phyloP scores from a whole-genome alignment of 2,329 filamentous ascomycete species.

The Fusarium nelsonii region DNA sequence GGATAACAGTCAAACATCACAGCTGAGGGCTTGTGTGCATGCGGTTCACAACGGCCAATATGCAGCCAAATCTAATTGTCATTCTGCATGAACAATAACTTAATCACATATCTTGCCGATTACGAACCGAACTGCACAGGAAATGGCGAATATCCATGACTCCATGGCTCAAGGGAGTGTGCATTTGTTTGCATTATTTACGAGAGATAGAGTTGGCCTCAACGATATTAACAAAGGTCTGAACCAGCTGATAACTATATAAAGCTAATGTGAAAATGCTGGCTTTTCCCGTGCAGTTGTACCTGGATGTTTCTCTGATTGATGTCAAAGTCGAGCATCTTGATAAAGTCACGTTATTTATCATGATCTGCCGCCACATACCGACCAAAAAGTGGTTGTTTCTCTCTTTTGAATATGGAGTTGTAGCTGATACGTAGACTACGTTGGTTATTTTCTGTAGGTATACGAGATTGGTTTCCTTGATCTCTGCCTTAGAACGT shows the following conservation, averaged over 20 bases:
- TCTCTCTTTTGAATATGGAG: too few relatives aligned
- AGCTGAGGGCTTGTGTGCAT: background rate
- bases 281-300: background rate
- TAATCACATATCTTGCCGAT: conserved; percentile 7
- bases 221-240: background rate
- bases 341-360: background rate
- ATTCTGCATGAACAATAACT: background rate
- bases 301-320: background rate
- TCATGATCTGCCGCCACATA: background rate
- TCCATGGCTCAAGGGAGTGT: conserved; percentile 2
- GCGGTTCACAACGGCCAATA: background rate
- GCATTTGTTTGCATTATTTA: background rate
- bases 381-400: background rate
- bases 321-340: background rate
- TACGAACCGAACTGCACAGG: background rate
- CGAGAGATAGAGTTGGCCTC: background rate
- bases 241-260: background rate
- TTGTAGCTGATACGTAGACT: background rate
- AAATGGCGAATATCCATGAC: conserved; percentile 5
- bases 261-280: background rate
- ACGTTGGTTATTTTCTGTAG: too few relatives aligned
- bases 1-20: conserved; percentile 1
- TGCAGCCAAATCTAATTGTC: conserved; percentile 3
- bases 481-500: background rate
- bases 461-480: background rate